Evolutionary conservation across 345 rosid species (phyloP).

Genomic region (Eucalyptus polyanthemos): DNA sequence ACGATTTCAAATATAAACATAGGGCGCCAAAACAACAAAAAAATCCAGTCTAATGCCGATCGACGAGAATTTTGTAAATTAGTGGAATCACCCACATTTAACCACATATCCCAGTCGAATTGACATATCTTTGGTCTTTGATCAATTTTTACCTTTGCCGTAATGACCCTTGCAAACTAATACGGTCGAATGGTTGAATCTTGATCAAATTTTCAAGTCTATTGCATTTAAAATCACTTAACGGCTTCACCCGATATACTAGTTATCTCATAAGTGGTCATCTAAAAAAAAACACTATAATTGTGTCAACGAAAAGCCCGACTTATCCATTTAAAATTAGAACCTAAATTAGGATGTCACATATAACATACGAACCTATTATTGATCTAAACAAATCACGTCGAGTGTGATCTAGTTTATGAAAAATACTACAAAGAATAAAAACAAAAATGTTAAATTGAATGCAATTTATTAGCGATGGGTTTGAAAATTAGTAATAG

Average conservation of each 20-base stretch:
- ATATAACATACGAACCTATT: neutral
- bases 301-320: accelerated
- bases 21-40: accelerated
- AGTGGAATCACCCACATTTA: too few relatives aligned
- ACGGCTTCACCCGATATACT: accelerated
- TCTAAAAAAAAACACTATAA: too few relatives aligned
- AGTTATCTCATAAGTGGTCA: too few relatives aligned
- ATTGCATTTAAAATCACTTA: too few relatives aligned
- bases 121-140: accelerated
- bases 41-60: accelerated
- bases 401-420: neutral
- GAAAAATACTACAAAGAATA: neutral
- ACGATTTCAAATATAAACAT: accelerated
- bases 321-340: accelerated
- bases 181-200: accelerated
- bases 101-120: accelerated
- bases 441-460: neutral
- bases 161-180: too few relatives aligned
- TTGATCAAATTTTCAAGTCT: accelerated
- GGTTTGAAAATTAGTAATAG: neutral
- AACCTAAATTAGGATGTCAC: accelerated
- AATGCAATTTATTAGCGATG: neutral
- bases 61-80: too few relatives aligned
- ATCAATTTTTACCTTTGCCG: accelerated
- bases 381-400: neutral